phyloP scores from a whole-genome alignment of 257 asterid genomes.

The Solanum dulcamara region DNA sequence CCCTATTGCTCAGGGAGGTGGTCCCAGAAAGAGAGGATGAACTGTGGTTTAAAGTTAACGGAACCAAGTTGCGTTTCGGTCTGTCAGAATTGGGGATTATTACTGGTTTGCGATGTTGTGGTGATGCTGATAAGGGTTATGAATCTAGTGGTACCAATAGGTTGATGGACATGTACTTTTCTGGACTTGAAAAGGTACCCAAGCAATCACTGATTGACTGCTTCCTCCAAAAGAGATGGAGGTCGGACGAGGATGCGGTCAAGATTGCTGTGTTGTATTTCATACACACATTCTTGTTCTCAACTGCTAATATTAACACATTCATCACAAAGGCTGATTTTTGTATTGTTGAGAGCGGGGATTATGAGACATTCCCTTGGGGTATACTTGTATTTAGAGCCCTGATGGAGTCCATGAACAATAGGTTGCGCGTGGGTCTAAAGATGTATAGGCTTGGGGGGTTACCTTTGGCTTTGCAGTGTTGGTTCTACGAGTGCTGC shows the following conservation, averaged over 20 bases:
- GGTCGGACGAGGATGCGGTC: background rate
- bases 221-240: slow-evolving; percentile 1
- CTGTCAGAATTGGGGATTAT: background rate
- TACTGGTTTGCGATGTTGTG: background rate
- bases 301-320: background rate
- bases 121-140: background rate
- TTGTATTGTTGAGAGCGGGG: background rate
- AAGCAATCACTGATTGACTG: background rate
- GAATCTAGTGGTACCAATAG: background rate
- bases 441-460: slow-evolving; percentile 2
- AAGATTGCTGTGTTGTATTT: background rate
- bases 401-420: background rate
- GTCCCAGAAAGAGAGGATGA: background rate
- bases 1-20: background rate
- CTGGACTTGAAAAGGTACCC: background rate
- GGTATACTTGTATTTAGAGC: background rate
- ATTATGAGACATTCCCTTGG: slow-evolving; percentile 2
- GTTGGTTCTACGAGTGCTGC: slow-evolving; percentile 2
- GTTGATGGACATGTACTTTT: background rate
- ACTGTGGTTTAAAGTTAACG: background rate
- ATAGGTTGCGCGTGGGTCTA: background rate
- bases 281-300: background rate
- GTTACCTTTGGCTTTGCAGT: background rate
- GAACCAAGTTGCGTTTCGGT: background rate
- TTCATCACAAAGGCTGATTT: slow-evolving; percentile 1